These are phyloP conservation scores for Macadamia tetraphylla DNA, from an alignment of 164 flowering plant genomes.

Conservation along the genomic window DNA sequence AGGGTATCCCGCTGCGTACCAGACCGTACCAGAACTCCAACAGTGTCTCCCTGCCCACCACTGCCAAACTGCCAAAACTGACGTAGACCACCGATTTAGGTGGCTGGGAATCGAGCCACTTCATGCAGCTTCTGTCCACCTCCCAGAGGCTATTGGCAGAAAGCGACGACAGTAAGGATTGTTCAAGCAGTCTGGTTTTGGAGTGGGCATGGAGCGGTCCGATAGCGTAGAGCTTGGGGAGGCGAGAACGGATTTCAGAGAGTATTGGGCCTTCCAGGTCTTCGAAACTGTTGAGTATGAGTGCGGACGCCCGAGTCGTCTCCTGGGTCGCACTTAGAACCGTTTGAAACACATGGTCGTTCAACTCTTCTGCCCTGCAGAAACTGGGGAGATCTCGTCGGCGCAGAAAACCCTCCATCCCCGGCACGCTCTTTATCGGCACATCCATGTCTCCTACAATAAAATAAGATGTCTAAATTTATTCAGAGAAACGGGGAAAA, in stretches of 20 bases:
- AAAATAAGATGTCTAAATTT: no score
- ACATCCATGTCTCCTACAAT: conserved; percentile 28
- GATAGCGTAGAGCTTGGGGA: conserved; percentile 29
- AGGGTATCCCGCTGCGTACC: conserved; percentile 29
- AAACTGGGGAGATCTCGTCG: conserved; percentile 39
- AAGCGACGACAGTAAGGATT: not conserved
- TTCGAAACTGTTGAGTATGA: conserved; percentile 42
- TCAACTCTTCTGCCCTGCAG: conserved; percentile 12
- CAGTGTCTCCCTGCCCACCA: conserved; percentile 15
- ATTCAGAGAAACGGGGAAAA: no score
- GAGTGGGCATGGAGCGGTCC: conserved; percentile 43
- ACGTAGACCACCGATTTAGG: conserved; percentile 48
- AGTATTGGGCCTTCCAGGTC: conserved; percentile 32
- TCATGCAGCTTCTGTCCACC: conserved; percentile 39
- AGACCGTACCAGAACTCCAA: conserved; percentile 52
- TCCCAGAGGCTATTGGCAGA: conserved; percentile 24
- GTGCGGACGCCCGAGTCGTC: conserved; percentile 13
- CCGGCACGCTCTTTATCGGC: conserved; percentile 19
- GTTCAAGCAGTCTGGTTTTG: not conserved
- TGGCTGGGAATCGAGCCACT: conserved; percentile 45
- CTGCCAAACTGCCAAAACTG: conserved; percentile 46
- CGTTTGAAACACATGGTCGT: conserved; percentile 4
- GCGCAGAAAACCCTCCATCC: conserved; percentile 34
- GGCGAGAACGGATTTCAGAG: conserved; percentile 15
- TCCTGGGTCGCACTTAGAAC: not conserved